A percentile compares a stretch with the other conserved stretches of the same genome.
phyloP scores from a whole-genome alignment of 2,329 filamentous ascomycete species.

The Massarina eburnea region DNA sequence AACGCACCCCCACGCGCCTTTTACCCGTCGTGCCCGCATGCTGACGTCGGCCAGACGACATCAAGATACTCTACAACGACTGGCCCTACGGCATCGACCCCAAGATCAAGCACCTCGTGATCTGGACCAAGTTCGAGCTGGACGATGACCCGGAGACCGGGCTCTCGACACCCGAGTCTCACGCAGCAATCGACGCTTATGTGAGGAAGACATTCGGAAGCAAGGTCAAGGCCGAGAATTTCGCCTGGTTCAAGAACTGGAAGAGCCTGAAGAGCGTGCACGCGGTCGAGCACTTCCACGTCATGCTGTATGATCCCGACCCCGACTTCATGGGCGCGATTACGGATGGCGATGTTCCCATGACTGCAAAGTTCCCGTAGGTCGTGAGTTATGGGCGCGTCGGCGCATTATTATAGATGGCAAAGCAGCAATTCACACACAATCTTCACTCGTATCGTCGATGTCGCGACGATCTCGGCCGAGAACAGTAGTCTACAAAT shows the following conservation, averaged over 20 bases:
- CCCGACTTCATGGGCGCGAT: conserved; percentile 67
- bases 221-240: conserved; percentile 51
- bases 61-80: conserved; percentile 82
- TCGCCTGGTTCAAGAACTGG: conserved; percentile 92
- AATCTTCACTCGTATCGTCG: conserved; percentile 3
- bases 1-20: neutral
- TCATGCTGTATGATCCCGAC: conserved; percentile 83
- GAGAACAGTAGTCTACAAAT: too few relatives aligned
- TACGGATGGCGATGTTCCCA: conserved; percentile 72
- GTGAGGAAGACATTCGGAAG: conserved; percentile 67
- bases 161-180: conserved; percentile 66
- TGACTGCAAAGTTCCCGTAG: conserved; percentile 40
- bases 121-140: conserved; percentile 89
- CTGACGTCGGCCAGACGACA: conserved; percentile 53
- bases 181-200: conserved; percentile 68
- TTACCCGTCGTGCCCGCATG: neutral
- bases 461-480: too few relatives aligned
- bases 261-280: conserved; percentile 79
- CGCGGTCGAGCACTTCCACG: conserved; percentile 90
- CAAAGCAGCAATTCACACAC: conserved; percentile 13
- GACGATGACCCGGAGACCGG: conserved; percentile 67
- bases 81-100: conserved; percentile 88
- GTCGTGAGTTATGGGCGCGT: neutral
- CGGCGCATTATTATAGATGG: neutral
- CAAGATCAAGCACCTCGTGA: conserved; percentile 78